These are phyloP conservation scores for Monosporascus sp. DNA, from an alignment of 2,329 filamentous ascomycete species.

Conservation along the genomic window DNA sequence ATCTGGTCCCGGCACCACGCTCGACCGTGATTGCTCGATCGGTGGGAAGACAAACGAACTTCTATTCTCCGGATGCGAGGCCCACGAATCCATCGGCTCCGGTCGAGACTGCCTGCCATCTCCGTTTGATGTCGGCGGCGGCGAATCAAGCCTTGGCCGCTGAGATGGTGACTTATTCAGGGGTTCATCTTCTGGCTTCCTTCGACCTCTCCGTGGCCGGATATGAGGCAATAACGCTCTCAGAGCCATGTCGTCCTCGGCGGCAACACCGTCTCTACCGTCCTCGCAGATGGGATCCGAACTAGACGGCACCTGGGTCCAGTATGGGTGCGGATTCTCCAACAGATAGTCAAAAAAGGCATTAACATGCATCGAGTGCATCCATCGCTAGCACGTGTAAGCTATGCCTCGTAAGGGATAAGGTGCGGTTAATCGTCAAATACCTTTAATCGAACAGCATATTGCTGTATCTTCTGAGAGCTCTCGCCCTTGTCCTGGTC, in stretches of 20 bases:
- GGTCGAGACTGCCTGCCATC: conserved; percentile 38
- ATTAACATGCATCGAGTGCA: conserved; percentile 93
- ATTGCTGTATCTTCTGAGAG: conserved; percentile 90
- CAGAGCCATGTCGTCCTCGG: conserved; percentile 85
- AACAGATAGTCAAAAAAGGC: conserved; percentile 90
- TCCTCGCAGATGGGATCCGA: conserved; percentile 57
- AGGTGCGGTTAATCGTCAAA: background rate
- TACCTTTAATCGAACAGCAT: conserved; percentile 87
- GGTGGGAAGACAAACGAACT: conserved; percentile 32
- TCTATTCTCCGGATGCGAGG: conserved; percentile 38
- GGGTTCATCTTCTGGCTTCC: conserved; percentile 59
- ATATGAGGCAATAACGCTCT: conserved; percentile 77
- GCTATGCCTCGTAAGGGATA: conserved; percentile 25
- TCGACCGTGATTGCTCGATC: conserved; percentile 31
- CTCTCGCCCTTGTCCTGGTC: conserved; percentile 79
- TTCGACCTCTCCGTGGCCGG: conserved; percentile 54
- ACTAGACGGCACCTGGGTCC: conserved; percentile 64
- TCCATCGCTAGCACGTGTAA: conserved; percentile 62
- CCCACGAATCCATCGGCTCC: conserved; percentile 47
- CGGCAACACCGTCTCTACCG: conserved; percentile 72
- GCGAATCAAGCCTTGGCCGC: conserved; percentile 53
- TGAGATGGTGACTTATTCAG: conserved; percentile 46
- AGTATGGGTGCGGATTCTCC: conserved; percentile 73
- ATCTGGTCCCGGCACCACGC: conserved; percentile 25
- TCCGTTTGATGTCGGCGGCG: conserved; percentile 23